Evolutionary conservation across 768 basidiomycete genomes (phyloP).

Genomic region (Lactarius evosmus): DNA sequence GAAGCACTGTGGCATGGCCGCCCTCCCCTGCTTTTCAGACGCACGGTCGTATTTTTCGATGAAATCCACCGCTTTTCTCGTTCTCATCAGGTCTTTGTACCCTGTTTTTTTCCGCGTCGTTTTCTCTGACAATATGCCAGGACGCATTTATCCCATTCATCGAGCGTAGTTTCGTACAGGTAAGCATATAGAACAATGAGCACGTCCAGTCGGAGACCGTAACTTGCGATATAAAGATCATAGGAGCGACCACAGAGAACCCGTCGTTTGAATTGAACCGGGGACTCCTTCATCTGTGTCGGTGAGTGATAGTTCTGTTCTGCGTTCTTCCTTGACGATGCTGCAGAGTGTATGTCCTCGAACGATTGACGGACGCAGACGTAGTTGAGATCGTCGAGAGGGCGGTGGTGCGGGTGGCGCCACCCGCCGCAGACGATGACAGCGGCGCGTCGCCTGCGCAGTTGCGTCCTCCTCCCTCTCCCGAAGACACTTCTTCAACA

Average conservation of each 20-base stretch:
- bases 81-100: slow-evolving; percentile 52
- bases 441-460: neutral
- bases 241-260: slow-evolving; percentile 88
- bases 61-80: slow-evolving; percentile 82
- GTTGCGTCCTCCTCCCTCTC: slow-evolving; percentile 15
- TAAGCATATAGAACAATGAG: slow-evolving; percentile 29
- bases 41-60: slow-evolving; percentile 76
- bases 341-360: slow-evolving; percentile 68
- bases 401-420: slow-evolving; percentile 41
- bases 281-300: slow-evolving; percentile 71
- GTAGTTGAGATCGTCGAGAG: slow-evolving; percentile 55
- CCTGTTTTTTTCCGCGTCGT: neutral
- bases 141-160: slow-evolving; percentile 81
- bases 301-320: slow-evolving; percentile 42
- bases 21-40: slow-evolving; percentile 38
- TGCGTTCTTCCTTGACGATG: neutral
- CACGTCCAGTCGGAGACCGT: neutral
- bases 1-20: slow-evolving; percentile 15
- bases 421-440: neutral
- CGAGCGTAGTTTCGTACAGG: slow-evolving; percentile 73
- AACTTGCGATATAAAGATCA: slow-evolving; percentile 41
- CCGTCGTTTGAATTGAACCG: slow-evolving; percentile 80
- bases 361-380: slow-evolving; percentile 62
- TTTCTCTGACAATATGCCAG: slow-evolving; percentile 37
- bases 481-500: neutral